Conservation (phyloP, 2,329 filamentous ascomycete genomes). For the Pyricularia pennisetigena region DNA sequence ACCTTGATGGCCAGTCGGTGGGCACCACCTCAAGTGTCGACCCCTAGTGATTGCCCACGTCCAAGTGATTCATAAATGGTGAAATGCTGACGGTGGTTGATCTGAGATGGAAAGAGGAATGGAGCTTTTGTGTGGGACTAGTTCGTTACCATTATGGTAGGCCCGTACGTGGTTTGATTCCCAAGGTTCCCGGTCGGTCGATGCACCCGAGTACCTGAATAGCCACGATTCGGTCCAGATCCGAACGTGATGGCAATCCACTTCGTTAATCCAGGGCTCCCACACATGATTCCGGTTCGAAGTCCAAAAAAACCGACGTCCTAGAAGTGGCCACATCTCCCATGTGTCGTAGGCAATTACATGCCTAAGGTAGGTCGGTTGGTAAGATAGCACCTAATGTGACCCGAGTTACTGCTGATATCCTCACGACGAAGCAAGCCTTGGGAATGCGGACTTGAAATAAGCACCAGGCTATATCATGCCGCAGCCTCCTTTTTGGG, state of each 20-base stretch:
- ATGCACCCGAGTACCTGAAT: not conserved
- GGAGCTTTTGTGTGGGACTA: not conserved
- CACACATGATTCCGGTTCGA: not conserved
- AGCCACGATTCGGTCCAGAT: not conserved
- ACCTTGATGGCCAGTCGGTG: slow-evolving; percentile 6
- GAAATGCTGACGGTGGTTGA: not conserved
- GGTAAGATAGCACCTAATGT: not conserved
- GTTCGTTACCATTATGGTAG: not conserved
- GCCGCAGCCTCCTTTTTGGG: slow-evolving; percentile 4
- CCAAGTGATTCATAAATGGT: not conserved
- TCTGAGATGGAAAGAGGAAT: not conserved
- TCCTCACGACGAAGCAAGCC: not conserved
- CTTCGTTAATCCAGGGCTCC: not conserved
- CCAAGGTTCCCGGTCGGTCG: not conserved
- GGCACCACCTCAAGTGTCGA: not conserved
- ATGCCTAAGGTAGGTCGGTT: not conserved
- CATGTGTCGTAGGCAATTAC: not conserved
- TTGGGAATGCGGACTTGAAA: not conserved
- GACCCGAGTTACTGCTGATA: not conserved
- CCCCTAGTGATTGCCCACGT: not conserved
- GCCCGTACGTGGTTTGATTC: not conserved
- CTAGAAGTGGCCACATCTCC: not conserved
- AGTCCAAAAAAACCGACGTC: not conserved
- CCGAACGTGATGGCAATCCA: not conserved
- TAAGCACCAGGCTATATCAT: not conserved